Evolutionary conservation across 73 alveolate genomes (phyloP).

Genomic region (Stentor coeruleus): DNA sequence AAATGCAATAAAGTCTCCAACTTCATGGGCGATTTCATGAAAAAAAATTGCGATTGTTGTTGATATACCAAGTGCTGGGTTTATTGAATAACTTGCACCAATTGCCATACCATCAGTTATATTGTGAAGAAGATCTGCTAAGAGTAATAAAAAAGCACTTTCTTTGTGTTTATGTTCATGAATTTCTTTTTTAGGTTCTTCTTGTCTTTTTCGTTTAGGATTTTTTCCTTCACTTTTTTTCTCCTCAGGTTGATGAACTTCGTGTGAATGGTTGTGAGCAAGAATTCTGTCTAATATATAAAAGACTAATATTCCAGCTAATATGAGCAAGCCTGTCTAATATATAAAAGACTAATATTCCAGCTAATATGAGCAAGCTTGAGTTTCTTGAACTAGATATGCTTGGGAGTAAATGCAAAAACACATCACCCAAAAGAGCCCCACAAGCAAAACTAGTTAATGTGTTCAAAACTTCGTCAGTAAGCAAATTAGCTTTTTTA

Average conservation of each 20-base stretch:
- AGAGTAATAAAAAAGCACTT: slow-evolving; percentile 59
- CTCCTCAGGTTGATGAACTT: slow-evolving; percentile 13
- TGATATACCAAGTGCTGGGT: slow-evolving; percentile 67
- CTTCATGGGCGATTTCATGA: slow-evolving; percentile 98
- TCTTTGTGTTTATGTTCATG: slow-evolving; percentile 45
- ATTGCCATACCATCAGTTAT: slow-evolving; percentile 96
- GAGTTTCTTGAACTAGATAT: not conserved
- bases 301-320: slow-evolving; percentile 29
- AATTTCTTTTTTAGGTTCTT: slow-evolving; percentile 30
- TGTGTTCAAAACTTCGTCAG: slow-evolving; percentile 18
- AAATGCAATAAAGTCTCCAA: slow-evolving; percentile 80
- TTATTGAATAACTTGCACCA: slow-evolving; percentile 80
- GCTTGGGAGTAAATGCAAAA: slow-evolving; percentile 20
- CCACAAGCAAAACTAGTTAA: slow-evolving; percentile 21
- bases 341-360: slow-evolving; percentile 24
- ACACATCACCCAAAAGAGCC: slow-evolving; percentile 19
- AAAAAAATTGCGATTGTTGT: slow-evolving; percentile 90
- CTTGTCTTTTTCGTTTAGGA: too few relatives aligned
- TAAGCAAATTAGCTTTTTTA: not conserved
- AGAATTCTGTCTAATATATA: slow-evolving; percentile 26
- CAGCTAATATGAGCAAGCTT: slow-evolving; percentile 22
- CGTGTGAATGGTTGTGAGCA: slow-evolving; percentile 9
- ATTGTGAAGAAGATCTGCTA: slow-evolving; percentile 94
- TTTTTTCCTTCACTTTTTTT: slow-evolving; percentile 1
- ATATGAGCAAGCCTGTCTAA: slow-evolving; percentile 24